Conservation (phyloP, 2,329 filamentous ascomycete species). For the Phaeosphaeriaceae sp. region DNA sequence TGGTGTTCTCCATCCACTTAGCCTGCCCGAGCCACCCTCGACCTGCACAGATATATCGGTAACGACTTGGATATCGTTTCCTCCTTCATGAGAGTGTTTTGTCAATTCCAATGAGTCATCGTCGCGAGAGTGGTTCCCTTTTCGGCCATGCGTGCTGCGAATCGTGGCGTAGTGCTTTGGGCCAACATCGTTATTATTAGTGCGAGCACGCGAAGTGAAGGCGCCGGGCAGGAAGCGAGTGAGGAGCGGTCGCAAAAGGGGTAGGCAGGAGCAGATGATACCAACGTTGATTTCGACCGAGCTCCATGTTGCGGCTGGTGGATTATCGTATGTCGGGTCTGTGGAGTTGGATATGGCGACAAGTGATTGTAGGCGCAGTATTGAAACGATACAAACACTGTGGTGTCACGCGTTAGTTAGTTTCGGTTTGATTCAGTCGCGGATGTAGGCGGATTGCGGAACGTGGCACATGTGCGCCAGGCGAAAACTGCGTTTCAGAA, state of each 20-base stretch:
- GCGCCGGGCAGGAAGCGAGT: conserved; percentile 29
- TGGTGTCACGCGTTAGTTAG: neutral
- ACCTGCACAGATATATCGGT: conserved; percentile 31
- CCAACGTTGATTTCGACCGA: conserved; percentile 41
- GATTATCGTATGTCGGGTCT: conserved; percentile 43
- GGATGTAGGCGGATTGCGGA: neutral
- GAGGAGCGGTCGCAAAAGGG: conserved; percentile 36
- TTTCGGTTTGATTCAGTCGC: neutral
- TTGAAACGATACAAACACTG: conserved; percentile 45
- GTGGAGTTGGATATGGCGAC: conserved; percentile 37
- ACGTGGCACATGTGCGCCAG: conserved; percentile 3
- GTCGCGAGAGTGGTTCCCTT: conserved; percentile 1
- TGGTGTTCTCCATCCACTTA: conserved; percentile 18
- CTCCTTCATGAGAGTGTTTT: conserved; percentile 11
- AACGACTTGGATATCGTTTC: conserved; percentile 32
- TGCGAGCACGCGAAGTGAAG: conserved; percentile 20
- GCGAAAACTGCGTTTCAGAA: neutral
- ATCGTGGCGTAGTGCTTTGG: conserved; percentile 16
- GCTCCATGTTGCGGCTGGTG: conserved; percentile 39
- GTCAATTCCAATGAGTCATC: conserved; percentile 13
- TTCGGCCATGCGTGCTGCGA: conserved; percentile 14
- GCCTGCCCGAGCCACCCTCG: conserved; percentile 10
- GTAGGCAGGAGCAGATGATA: conserved; percentile 44
- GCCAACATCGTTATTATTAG: conserved; percentile 12
- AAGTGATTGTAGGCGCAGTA: conserved; percentile 43